Evolutionary conservation across 1,139 yeast species (phyloP), one percentile per base, ranked within the genome.

Genomic region (Hyphopichia pseudoburtonii): DNA sequence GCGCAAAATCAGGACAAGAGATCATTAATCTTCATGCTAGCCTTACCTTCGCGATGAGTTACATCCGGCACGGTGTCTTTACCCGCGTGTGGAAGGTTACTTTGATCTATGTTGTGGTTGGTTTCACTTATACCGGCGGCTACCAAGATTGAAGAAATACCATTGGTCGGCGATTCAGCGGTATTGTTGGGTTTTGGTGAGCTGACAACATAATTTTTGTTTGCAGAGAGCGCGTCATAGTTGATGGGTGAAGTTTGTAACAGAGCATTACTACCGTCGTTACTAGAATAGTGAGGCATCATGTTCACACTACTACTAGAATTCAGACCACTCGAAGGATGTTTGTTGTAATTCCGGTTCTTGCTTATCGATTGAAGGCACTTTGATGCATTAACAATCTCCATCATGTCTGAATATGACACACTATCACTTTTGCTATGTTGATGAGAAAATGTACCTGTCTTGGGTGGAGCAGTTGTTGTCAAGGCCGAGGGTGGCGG

Each of bases 361-460:
- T 46, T 44, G 36, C 63, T 48, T 35, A 68, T 50, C 16, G 62
- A 56, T 45, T 67, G 72, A 21, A 69, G 54, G 40, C 73, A 68
- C 43, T 60, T 59, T 17, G 72, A 66, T 4, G 74, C 75, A 44
- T 62, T 64, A 12, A 68, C 63, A 12, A 69, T 55, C 35, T 66
- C 74, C 37, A 57, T 47, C 52, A 62, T 52, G 27, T 62, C 68
- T 37, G 33, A 30, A 19, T 43, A 25, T 12, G 28, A 26, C 4
- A 26, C 30, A 18, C 12, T 25, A 9, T 30, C 23, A 16, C 29
- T 18, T 7, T 27, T 16, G 22, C 15, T 19, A 7, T 18, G 29
- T 5, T 10, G 8, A 10, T 19, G 30, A n/a, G 21, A 12, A 14
- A 16, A 11, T 12, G 4, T 16, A 10, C 12, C 9, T 5, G n/a